Evolutionary conservation across 805 yeast genomes (phyloP).

Genomic region (Candida rishiriensis): DNA sequence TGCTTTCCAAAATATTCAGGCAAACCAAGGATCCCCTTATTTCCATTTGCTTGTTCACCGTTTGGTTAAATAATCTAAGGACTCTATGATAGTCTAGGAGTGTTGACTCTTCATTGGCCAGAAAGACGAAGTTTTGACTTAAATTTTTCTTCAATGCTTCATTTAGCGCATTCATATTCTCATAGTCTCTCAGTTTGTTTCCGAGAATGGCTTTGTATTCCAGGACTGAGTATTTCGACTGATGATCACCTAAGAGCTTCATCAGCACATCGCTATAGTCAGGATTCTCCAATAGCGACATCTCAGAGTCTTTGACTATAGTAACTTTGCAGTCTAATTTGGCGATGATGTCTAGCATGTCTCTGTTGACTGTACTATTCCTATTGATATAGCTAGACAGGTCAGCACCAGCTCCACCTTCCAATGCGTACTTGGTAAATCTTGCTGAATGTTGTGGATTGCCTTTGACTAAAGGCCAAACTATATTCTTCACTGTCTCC

Average conservation of each 20-base stretch:
- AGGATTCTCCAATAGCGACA: constrained; percentile 9
- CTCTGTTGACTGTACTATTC: constrained; percentile 4
- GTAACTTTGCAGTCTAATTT: constrained; percentile 1
- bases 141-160: constrained; percentile 4
- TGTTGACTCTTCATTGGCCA: constrained; percentile 17
- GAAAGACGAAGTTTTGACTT: constrained; percentile 14
- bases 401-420: too few relatives aligned
- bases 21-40: too few relatives aligned
- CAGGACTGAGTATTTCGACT: constrained; percentile 2
- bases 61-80: too few relatives aligned
- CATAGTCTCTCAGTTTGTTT: constrained; percentile 14
- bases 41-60: too few relatives aligned
- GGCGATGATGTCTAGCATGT: too few relatives aligned
- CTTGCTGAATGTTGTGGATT: neutral
- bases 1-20: too few relatives aligned
- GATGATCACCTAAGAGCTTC: neutral
- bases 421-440: too few relatives aligned
- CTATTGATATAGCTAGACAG: neutral
- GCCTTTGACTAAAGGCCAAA: constrained; percentile 14
- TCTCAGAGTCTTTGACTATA: constrained; percentile 20
- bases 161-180: constrained; percentile 14
- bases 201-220: constrained; percentile 18
- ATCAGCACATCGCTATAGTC: neutral
- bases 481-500: constrained; percentile 18
- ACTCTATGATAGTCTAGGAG: too few relatives aligned